phyloP scores from a whole-genome alignment of 2,329 filamentous ascomycete species.

The Cercospora brassicicola region DNA sequence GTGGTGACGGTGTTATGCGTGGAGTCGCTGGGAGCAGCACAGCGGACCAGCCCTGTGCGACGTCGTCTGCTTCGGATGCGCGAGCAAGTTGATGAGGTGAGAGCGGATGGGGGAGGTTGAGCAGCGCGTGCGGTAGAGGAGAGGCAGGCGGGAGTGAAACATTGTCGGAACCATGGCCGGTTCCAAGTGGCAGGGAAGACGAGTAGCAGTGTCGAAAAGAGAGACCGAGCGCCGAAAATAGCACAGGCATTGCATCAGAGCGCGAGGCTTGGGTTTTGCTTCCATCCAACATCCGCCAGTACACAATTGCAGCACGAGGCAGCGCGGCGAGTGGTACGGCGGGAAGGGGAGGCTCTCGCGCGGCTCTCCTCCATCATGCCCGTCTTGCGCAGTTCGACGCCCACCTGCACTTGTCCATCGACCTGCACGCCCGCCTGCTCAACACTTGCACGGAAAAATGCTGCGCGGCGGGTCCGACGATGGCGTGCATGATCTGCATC shows the following conservation, averaged over 20 bases:
- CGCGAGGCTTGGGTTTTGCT: not conserved
- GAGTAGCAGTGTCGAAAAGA: not conserved
- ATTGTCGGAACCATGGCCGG: not conserved
- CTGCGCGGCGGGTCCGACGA: not conserved
- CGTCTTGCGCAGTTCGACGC: not conserved
- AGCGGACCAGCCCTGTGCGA: not conserved
- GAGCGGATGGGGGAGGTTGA: not conserved
- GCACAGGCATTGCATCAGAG: not conserved
- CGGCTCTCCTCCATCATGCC: not conserved
- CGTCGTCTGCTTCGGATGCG: not conserved
- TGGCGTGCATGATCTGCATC: not conserved
- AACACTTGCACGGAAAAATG: not conserved
- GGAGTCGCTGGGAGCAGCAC: not conserved
- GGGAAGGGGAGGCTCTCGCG: not conserved
- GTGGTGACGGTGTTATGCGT: not conserved
- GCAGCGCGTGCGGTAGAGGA: not conserved
- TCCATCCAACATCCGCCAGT: not conserved
- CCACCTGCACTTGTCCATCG: not conserved
- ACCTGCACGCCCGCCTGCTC: not conserved
- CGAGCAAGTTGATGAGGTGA: not conserved
- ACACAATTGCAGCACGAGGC: not conserved
- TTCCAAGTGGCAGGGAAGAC: not conserved
- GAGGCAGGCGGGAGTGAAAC: not conserved
- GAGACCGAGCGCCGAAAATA: not conserved
- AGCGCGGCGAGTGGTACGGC: not conserved